Base-by-base conservation (phyloP, 2,329 filamentous ascomycete species). In the Colletotrichum sp. region DNA sequence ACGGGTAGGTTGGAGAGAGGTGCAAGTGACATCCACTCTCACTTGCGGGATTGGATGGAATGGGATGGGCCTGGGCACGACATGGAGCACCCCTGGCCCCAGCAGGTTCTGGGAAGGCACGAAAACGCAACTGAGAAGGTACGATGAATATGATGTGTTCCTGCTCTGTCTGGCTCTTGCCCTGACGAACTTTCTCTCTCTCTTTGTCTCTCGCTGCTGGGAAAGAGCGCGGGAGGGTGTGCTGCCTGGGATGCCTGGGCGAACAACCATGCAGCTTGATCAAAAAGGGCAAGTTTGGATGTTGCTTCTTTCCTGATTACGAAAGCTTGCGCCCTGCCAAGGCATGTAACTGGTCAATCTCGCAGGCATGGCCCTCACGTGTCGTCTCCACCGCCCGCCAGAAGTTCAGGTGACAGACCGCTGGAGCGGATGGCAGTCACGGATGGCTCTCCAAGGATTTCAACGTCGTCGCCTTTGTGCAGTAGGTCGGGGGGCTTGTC, bases 211-310 rank as follows among this genome's bases (percentile, higher is more conserved):
- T 16, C 26, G 55, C 43, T 28, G n/a, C 24, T 28, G 52, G 55
- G 21, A 59, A 28, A 59, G 59, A 32, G 28, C 14, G 32, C 24
- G 28, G 18, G 72, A 55, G 68, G 72, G 69, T 36, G 68, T 75
- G 61, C 39, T 75, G 72, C 68, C 68, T 75, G 68, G 72, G 55
- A 75, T 72, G 63, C 39, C 72, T 72, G 55, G 61, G 30, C 67
- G 59, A 26, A 67, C 59, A 57, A 36, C 48, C 32, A 72, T 66
- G 55, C 32, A 57, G 16, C 30, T n/a, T 64, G 16, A 39, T 71
- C 70, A 26, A 75, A 73, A 65, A 73, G 57, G 57, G 70, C 64
- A 68, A 75, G 64, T 75, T 73, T 59, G 28, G 32, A 71, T 63
- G 63, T 63, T 60, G 30, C 30, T 69, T 55, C 34, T 60, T 36